Evolutionary conservation across 768 basidiomycete genomes (phyloP), one percentile per base, ranked within the genome.

Genomic region (Agrocybe pediades): DNA sequence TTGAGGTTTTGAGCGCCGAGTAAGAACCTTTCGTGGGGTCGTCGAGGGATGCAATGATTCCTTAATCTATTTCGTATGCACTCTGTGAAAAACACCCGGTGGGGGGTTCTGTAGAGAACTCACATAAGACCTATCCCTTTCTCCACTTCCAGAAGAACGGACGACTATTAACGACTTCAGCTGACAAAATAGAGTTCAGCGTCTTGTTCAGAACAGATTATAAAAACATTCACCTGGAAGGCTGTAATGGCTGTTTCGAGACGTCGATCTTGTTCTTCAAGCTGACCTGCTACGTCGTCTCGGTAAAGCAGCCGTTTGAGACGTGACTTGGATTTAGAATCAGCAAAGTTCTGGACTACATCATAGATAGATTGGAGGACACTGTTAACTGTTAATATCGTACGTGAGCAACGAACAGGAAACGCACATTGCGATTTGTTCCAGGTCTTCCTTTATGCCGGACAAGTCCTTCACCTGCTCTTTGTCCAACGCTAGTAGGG

Each of bases 231-330:
- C 46, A 66, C 65, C 57, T 65, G 67, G 36, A 66, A 68, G 9
- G 64, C 62, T 20, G 64, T 66, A n/a, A 68, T 65, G 2, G 61
- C 42, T 1, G 64, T 66, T 44, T 68, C 65, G 11, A 68, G 53
- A 27, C 58, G 62, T 41, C 67, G 61, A 46, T 66, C 64, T 43
- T 66, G 63, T 33, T 64, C 61, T 16, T 54, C 45, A 29, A 68
- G 52, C 11, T 57, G 57, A 1, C 27, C 47, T 8, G 57, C 45
- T 20, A 64, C 55, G 17, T 64, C 65, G 16, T 59, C 61, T 8
- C 67, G 58, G 33, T 57, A 57, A 16, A 68, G 17, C 5, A 61
- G 46, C 9, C 60, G 56, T 17, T 49, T 58, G 8, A 66, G 43
- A 27, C 56, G 58, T 9, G 65, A 56, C 20, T 54, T 51, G 2